Evolutionary conservation across 805 yeast genomes (phyloP), one percentile per base, ranked within the genome.

Genomic region (Pichia pseudocactophila): DNA sequence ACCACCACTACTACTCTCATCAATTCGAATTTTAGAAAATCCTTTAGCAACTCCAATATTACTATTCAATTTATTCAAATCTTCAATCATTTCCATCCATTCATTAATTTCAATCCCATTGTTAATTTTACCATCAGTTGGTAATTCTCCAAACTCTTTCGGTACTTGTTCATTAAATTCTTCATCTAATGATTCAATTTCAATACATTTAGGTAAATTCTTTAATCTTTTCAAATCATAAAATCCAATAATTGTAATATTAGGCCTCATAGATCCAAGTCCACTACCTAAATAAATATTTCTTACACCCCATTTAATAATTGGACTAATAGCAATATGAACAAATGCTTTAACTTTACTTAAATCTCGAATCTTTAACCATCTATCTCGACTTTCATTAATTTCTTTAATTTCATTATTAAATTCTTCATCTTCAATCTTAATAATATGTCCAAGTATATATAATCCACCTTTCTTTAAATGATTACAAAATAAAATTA

Each of bases 191-290:
- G 55, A 52, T 42, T 61, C 65, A 40, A 56, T 51, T 17, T 44
- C 47, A n/a, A 55, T 30, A 15, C 46, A 45, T 7, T 46, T 30
- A 2, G 57, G 57, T 9, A 58, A 27, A 13, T 45, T 47, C 7
- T 34, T 56, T 43, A 51, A 56, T 30, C 40, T 49, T 3, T 54
- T 48, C 46, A 81, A 67, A 56, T 90, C 95, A 52, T 81, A 85
- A 55, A 88, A 88, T 0, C 97, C 97, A 27, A 92, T 47, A 0
- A 92, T 94, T 0, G 96, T 86, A 40, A 92, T 89, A 57, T 92
- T 92, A 2, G 98, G 98, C 54, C 77, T 82, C 98, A 92, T 92
- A 11, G 96, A 97, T 7, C 99, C 99, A n/a, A 92, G 67, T 0
- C 99, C 99, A 3, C 95, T 83, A 0, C 97, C 97, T 46, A 90